These are phyloP conservation scores for Gloeophyllum trabeum DNA, from an alignment of 768 basidiomycete genomes.

Conservation along the genomic window DNA sequence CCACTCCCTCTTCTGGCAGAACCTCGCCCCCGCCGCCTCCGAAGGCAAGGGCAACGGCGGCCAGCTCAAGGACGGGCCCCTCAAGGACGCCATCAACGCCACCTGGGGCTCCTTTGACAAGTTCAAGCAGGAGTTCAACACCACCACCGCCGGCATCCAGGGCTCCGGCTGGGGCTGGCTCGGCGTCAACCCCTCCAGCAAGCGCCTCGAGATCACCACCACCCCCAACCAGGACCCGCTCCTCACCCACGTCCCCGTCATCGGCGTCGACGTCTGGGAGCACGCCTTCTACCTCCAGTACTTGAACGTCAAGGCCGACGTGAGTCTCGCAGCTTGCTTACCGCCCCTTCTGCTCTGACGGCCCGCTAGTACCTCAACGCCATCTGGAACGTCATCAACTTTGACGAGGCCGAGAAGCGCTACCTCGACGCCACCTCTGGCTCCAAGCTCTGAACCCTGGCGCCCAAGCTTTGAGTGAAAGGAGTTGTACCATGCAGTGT, in stretches of 20 bases:
- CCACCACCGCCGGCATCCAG: conserved; percentile 77
- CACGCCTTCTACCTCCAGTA: conserved; percentile 97
- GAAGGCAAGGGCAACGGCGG: conserved; percentile 53
- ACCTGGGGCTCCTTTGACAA: conserved; percentile 62
- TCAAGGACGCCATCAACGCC: conserved; percentile 52
- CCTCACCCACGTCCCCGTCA: conserved; percentile 63
- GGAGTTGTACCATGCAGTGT: no score
- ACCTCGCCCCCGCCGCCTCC: conserved; percentile 57
- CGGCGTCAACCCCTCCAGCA: conserved; percentile 54
- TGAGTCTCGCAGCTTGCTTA: no score
- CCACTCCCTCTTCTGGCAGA: conserved; percentile 95
- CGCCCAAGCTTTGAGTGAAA: background rate
- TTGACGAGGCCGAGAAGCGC: conserved; percentile 77
- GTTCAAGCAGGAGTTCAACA: conserved; percentile 75
- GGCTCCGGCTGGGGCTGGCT: conserved; percentile 98
- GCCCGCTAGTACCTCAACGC: conserved; percentile 89
- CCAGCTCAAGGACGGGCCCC: conserved; percentile 42
- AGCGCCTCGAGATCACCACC: conserved; percentile 76
- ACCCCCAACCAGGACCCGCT: conserved; percentile 97
- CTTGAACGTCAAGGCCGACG: conserved; percentile 88
- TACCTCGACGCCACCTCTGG: conserved; percentile 21
- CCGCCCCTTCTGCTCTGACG: no score
- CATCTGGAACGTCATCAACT: conserved; percentile 96
- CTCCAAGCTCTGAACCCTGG: no score
- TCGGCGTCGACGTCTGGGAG: conserved; percentile 94